A percentile compares a stretch with the other conserved stretches of the same genome.
phyloP scores from a whole-genome alignment of 148 eudicot genomes.

The Chenopodium suecicum region DNA sequence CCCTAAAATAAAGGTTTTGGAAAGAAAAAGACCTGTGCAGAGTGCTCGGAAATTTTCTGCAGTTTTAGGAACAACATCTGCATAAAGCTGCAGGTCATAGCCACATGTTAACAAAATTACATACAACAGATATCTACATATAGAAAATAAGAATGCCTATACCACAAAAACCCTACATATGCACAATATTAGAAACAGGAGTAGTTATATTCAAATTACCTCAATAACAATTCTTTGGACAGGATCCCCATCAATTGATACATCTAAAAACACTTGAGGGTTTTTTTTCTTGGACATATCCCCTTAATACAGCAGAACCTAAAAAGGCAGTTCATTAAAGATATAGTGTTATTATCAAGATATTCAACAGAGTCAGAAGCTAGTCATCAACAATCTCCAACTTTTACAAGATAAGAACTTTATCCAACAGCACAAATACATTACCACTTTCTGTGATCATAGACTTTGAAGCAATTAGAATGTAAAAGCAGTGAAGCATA shows the following conservation, averaged over 20 bases:
- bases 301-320: conserved; percentile 19
- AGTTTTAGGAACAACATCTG: conserved; percentile 90
- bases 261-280: conserved; percentile 75
- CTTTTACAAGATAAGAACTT: not conserved
- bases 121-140: not conserved
- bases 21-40: conserved; percentile 63
- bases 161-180: not conserved
- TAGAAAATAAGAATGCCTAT: not conserved
- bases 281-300: conserved; percentile 72
- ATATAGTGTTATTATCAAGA: conserved; percentile 5
- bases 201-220: conserved; percentile 38
- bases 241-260: conserved; percentile 69
- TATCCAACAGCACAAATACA: not conserved
- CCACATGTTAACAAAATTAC: conserved; percentile 16
- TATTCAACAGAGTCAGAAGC: not conserved
- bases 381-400: not conserved
- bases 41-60: conserved; percentile 97
- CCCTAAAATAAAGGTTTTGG: not conserved
- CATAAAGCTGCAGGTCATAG: conserved; percentile 67
- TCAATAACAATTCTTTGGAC: conserved; percentile 67
- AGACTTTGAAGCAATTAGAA: no score
- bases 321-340: conserved; percentile 9
- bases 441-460: not conserved
- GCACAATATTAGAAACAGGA: not conserved
- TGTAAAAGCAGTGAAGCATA: not conserved